These are phyloP conservation scores for Berberis vulgaris DNA, from an alignment of 164 flowering plant species.

Conservation along the genomic window DNA sequence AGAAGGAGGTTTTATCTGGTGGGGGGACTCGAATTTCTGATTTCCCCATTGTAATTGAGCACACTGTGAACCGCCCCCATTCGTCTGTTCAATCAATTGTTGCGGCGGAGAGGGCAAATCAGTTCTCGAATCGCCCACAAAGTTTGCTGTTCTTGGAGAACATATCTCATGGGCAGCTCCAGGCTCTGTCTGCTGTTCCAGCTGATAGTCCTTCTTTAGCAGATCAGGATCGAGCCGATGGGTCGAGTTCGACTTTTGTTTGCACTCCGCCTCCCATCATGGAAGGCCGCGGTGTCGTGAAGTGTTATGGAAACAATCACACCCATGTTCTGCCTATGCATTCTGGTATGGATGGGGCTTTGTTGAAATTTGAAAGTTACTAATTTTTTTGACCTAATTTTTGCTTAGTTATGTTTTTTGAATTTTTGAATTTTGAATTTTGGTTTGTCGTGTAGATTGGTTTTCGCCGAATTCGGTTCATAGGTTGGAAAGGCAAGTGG, in stretches of 20 bases:
- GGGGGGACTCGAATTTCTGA: slow-evolving; percentile 35
- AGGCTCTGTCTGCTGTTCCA: slow-evolving; percentile 69
- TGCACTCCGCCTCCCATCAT: slow-evolving; percentile 60
- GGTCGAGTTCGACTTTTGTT: slow-evolving; percentile 30
- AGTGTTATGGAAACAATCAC: slow-evolving; percentile 40
- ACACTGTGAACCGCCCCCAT: slow-evolving; percentile 57
- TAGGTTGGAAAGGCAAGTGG: slow-evolving; percentile 87
- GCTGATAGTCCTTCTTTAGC: slow-evolving; percentile 34
- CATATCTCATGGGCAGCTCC: slow-evolving; percentile 84
- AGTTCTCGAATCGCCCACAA: slow-evolving; percentile 18
- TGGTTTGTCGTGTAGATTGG: slow-evolving; percentile 55
- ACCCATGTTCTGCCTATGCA: slow-evolving; percentile 77
- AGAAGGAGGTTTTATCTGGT: slow-evolving; percentile 12
- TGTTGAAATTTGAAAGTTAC: background rate
- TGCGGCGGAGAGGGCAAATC: slow-evolving; percentile 43
- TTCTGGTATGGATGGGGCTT: slow-evolving; percentile 39
- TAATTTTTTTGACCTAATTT: slow-evolving; percentile 2
- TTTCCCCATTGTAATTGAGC: slow-evolving; percentile 66
- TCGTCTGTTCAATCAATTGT: slow-evolving; percentile 54
- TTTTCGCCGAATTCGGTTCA: slow-evolving; percentile 73
- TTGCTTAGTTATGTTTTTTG: slow-evolving; percentile 5
- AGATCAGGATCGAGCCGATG: slow-evolving; percentile 43
- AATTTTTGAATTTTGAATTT: background rate
- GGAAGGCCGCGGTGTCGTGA: slow-evolving; percentile 76
- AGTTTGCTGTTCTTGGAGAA: slow-evolving; percentile 50